phyloP scores from a whole-genome alignment of 352 stramenopile species.

The Pythium insidiosum region DNA sequence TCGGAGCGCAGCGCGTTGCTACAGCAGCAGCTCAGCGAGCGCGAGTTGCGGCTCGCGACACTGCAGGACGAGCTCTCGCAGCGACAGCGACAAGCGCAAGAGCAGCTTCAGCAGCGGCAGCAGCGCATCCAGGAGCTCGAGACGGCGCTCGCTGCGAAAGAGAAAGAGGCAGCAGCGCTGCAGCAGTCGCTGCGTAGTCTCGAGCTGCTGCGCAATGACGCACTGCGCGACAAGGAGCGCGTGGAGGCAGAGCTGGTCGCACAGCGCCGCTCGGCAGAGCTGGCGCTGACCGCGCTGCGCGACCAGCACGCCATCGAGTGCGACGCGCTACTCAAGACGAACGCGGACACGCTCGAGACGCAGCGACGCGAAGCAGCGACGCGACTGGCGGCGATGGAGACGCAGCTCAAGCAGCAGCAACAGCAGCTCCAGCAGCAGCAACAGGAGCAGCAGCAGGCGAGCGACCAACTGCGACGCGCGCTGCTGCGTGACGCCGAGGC shows the following conservation, averaged over 20 bases:
- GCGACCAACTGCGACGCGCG: too few relatives aligned
- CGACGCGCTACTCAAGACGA: background rate
- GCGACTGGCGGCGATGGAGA: constrained; percentile 1
- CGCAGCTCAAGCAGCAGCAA: constrained; percentile 6
- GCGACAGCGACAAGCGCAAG: too few relatives aligned
- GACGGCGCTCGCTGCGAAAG: too few relatives aligned
- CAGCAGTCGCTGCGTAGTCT: too few relatives aligned
- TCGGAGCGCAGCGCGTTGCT: constrained; percentile 27
- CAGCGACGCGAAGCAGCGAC: background rate
- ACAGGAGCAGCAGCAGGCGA: too few relatives aligned
- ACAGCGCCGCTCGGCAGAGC: too few relatives aligned
- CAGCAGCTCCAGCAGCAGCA: constrained; percentile 9
- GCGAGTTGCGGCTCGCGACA: constrained; percentile 29
- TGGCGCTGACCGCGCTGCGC: background rate
- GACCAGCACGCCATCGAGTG: constrained; percentile 14
- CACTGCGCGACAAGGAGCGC: too few relatives aligned
- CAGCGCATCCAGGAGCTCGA: too few relatives aligned
- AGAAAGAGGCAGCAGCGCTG: too few relatives aligned
- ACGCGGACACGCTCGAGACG: constrained; percentile 17
- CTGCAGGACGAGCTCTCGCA: constrained; percentile 20
- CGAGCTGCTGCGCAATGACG: too few relatives aligned
- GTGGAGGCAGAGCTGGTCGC: constrained; percentile 18
- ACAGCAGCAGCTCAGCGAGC: constrained; percentile 25
- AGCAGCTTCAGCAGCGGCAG: too few relatives aligned
- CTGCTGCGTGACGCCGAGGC: background rate